A percentile compares a stretch with the other conserved stretches of the same genome.
Conservation (phyloP, 768 basidiomycete species). For the Mycena indigotica region DNA sequence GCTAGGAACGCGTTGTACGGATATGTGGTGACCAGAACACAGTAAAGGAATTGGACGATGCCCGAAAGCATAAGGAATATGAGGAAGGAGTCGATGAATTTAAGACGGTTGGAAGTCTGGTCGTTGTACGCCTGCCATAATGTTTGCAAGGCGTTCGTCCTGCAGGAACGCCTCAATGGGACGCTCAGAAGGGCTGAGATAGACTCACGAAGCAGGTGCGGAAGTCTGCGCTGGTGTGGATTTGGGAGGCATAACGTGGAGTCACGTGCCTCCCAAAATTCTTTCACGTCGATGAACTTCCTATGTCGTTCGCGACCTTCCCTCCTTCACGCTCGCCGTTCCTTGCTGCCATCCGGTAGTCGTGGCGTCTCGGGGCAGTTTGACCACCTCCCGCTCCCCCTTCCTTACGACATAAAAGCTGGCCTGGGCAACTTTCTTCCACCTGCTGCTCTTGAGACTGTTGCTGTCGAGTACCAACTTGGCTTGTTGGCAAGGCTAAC, state of each 20-base stretch:
- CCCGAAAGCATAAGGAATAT: conserved; percentile 91
- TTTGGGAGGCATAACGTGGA: conserved; percentile 23
- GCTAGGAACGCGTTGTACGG: conserved; percentile 98
- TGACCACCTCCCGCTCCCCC: conserved; percentile 29
- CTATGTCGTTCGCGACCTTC: conserved; percentile 16
- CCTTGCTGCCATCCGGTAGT: conserved; percentile 12
- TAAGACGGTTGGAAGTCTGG: conserved; percentile 80
- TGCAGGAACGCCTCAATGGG: too few relatives aligned
- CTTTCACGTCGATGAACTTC: conserved; percentile 19
- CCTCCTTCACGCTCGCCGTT: conserved; percentile 10
- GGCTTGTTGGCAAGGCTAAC: conserved; percentile 80
- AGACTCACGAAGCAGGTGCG: conserved; percentile 23
- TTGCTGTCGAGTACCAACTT: conserved; percentile 84
- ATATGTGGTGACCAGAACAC: conserved; percentile 87
- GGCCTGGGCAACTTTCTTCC: conserved; percentile 83
- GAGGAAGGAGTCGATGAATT: conserved; percentile 93
- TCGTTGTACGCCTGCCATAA: conserved; percentile 79
- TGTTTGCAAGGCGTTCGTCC: conserved; percentile 53
- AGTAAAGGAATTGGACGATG: conserved; percentile 88
- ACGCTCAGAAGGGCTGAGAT: too few relatives aligned
- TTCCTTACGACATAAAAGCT: conserved; percentile 67
- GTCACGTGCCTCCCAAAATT: not conserved
- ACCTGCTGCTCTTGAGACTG: conserved; percentile 65
- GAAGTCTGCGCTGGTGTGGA: conserved; percentile 28
- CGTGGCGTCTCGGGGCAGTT: conserved; percentile 21